A percentile compares a stretch with the other conserved stretches of the same genome.
Conservation (phyloP, 768 basidiomycete genomes). For the Candolleomyces efflorescens region DNA sequence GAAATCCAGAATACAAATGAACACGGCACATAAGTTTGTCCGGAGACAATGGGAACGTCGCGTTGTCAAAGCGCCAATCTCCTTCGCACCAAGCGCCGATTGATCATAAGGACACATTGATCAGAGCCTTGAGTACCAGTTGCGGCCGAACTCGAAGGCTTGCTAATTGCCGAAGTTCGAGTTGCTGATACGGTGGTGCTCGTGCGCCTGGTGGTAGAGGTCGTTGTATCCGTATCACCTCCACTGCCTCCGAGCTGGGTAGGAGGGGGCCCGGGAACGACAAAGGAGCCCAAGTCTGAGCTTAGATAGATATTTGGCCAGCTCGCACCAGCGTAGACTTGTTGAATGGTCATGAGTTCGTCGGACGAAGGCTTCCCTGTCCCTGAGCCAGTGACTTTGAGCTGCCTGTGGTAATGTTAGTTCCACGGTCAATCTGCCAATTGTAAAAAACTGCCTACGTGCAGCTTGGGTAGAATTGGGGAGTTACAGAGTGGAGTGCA, state of each 20-base stretch:
- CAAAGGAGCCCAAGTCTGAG: conserved; percentile 26
- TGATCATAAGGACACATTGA: conserved; percentile 10
- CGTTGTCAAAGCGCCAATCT: background rate
- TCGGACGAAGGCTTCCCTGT: conserved; percentile 27
- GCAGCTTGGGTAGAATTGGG: conserved; percentile 49
- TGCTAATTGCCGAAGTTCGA: conserved; percentile 4
- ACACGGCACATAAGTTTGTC: background rate
- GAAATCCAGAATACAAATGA: conserved; percentile 1
- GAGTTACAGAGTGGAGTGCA: conserved; percentile 39
- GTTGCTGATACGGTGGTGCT: background rate
- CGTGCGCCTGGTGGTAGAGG: background rate
- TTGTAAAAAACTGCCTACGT: conserved; percentile 28
- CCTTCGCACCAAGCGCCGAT: conserved; percentile 19
- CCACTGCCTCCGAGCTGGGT: conserved; percentile 23
- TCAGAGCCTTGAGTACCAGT: background rate
- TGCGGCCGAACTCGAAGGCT: conserved; percentile 5
- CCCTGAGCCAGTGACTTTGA: conserved; percentile 34
- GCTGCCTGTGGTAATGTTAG: conserved; percentile 20
- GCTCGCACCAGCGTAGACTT: conserved; percentile 25
- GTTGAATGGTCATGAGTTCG: conserved; percentile 32
- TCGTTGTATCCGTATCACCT: conserved; percentile 9
- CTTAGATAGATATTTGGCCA: conserved; percentile 32
- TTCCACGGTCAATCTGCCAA: background rate
- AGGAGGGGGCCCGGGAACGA: conserved; percentile 32
- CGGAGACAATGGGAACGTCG: conserved; percentile 6